Evolutionary conservation across 768 basidiomycete genomes (phyloP).

Genomic region (Phaeotremella skinneri): DNA sequence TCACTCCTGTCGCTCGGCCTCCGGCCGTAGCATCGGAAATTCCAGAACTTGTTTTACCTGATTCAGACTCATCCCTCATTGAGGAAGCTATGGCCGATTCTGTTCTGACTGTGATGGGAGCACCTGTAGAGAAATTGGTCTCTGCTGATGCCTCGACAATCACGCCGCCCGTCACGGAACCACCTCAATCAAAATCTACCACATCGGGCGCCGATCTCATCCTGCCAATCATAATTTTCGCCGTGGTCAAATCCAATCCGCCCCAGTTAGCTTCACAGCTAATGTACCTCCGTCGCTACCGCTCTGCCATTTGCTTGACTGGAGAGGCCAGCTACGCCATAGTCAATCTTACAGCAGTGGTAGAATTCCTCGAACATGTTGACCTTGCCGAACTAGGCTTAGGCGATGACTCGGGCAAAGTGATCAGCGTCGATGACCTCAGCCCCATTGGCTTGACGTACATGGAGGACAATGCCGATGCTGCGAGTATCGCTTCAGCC

Average conservation of each 20-base stretch:
- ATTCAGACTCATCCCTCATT: conserved; percentile 23
- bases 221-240: conserved; percentile 87
- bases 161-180: neutral
- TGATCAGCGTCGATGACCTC: conserved; percentile 66
- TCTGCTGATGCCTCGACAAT: too few species aligned
- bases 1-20: conserved; percentile 15
- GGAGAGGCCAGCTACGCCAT: conserved; percentile 91
- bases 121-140: too few species aligned
- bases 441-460: conserved; percentile 73
- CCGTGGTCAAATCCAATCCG: conserved; percentile 91
- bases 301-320: conserved; percentile 57
- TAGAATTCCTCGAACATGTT: conserved; percentile 92
- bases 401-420: conserved; percentile 47
- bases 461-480: conserved; percentile 57
- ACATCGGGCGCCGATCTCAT: conserved; percentile 70
- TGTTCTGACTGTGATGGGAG: conserved; percentile 30
- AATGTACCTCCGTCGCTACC: conserved; percentile 59
- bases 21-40: conserved; percentile 2
- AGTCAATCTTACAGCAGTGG: conserved; percentile 91
- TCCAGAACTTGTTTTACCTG: conserved; percentile 29
- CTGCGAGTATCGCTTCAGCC: conserved; percentile 56
- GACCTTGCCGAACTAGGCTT: conserved; percentile 69
- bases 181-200: conserved; percentile 1
- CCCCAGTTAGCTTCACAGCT: conserved; percentile 70
- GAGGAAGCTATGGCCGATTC: conserved; percentile 48